Base-by-base conservation (phyloP, 2,329 filamentous ascomycete species). In the Plectosphaerella sp. region DNA sequence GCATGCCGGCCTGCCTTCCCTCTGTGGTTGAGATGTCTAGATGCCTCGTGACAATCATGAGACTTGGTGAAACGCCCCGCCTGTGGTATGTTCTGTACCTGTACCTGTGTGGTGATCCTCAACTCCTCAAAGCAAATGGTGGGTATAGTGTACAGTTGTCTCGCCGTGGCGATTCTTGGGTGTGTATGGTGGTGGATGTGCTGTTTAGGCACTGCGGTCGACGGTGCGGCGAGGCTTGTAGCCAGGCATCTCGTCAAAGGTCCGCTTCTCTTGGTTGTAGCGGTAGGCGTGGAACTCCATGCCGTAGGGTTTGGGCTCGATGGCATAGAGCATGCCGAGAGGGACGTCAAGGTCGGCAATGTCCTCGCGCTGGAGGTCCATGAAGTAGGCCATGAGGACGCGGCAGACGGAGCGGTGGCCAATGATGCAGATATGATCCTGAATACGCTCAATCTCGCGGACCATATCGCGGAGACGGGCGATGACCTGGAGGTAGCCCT, bases 281-380 rank as follows among this genome's bases (percentile, higher is more conserved):
- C 86, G 83, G 76, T 96, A 99, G 1, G 91, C 93, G 67, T 96
- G 93, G 74, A 97, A 97, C 55, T 96, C 93, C 53, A 97, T 92
- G 14, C 94, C 94, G 60, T 99, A 99, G 1, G 94, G 94, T 77
- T 97, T 97, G 35, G 94, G 94, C 70, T 99, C 93, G 47, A 99
- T 87, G 60, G 91, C 89, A 68, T 96, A 99, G 8, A 97, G 78
- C 77, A 96, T 92, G 16, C 94, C 94, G 47, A 99, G 76, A 1
- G 94, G 94, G 45, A 97, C 89, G 64, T 97, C 93, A 56, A 99
- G 81, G 62, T 97, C 91, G 12, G 94, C 93, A 55, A 99, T 95
- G 63, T 96, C 89, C 57, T 96, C 87, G 36, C 92, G 80, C 48
- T 89, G 91, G 50, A 97, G 77, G 54, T 96, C 92, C 75, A 94